Evolutionary conservation across 2,329 filamentous ascomycete genomes (phyloP).

Genomic region (Sodiomyces alkalinus): DNA sequence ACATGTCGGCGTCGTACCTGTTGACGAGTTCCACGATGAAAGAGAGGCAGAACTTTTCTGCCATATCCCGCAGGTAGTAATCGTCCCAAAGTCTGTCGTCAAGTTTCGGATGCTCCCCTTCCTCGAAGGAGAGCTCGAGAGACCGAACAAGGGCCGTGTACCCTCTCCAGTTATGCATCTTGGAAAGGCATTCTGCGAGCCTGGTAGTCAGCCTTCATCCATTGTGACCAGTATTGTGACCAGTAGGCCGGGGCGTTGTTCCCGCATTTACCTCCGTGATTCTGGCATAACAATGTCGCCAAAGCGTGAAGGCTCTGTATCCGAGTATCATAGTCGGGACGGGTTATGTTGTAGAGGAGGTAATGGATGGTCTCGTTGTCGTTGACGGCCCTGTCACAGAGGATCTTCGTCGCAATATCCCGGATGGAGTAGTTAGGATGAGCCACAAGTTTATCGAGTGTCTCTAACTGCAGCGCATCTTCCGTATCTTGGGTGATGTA

Average conservation of each 20-base stretch:
- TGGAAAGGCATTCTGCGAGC: conserved; percentile 24
- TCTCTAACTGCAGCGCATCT: conserved; percentile 50
- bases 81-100: conserved; percentile 45
- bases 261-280: conserved; percentile 9
- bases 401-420: conserved; percentile 48
- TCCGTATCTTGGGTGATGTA: conserved; percentile 66
- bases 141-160: conserved; percentile 45
- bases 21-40: conserved; percentile 43
- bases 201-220: too few species aligned
- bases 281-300: conserved; percentile 33
- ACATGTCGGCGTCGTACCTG: conserved; percentile 37
- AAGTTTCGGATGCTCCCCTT: conserved; percentile 33
- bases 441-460: conserved; percentile 49
- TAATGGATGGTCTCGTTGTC: conserved; percentile 33
- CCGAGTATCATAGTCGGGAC: conserved; percentile 41
- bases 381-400: conserved; percentile 42
- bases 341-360: conserved; percentile 43
- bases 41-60: conserved; percentile 44
- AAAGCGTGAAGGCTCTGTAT: conserved; percentile 41
- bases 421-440: conserved; percentile 61
- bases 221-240: too few species aligned
- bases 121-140: conserved; percentile 38
- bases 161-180: conserved; percentile 32
- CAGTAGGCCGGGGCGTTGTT: too few species aligned
- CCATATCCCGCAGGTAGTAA: conserved; percentile 44